Conservation (phyloP, 768 basidiomycete species). For the Phaeotremella fagi region DNA sequence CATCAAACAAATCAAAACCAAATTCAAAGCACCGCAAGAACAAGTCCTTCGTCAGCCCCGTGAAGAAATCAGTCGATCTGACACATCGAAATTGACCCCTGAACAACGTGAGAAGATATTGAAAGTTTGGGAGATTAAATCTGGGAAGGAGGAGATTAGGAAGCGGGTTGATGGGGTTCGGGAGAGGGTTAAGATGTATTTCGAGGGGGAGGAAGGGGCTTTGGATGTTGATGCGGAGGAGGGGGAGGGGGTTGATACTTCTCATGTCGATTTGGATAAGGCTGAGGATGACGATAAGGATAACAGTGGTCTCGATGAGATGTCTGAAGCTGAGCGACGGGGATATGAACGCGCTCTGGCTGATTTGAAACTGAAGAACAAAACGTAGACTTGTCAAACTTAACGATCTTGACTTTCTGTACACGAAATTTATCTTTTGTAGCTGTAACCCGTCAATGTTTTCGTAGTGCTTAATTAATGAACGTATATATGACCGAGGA, state of each 20-base stretch:
- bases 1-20: constrained; percentile 22
- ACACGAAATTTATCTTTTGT: no score
- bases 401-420: no score
- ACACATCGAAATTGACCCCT: neutral
- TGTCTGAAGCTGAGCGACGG: constrained; percentile 23
- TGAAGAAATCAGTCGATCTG: constrained; percentile 6
- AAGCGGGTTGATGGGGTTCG: constrained; percentile 12
- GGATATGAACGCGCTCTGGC: constrained; percentile 32
- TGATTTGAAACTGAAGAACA: constrained; percentile 10
- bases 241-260: no score
- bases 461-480: no score
- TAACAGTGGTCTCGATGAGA: no score
- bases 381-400: no score
- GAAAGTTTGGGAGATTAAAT: constrained; percentile 3
- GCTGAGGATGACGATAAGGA: no score
- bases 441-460: no score
- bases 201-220: constrained; percentile 14
- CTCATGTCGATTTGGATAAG: constrained; percentile 5
- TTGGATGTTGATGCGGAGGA: no score
- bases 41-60: constrained; percentile 28
- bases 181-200: constrained; percentile 11
- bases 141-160: constrained; percentile 10
- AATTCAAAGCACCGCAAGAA: constrained; percentile 21
- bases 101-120: constrained; percentile 17
- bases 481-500: no score